Percentiles rank a stretch among this genome's conserved stretches.
Conservation (phyloP, 23 red algal genomes). For the Gracilaria vermiculophylla region DNA sequence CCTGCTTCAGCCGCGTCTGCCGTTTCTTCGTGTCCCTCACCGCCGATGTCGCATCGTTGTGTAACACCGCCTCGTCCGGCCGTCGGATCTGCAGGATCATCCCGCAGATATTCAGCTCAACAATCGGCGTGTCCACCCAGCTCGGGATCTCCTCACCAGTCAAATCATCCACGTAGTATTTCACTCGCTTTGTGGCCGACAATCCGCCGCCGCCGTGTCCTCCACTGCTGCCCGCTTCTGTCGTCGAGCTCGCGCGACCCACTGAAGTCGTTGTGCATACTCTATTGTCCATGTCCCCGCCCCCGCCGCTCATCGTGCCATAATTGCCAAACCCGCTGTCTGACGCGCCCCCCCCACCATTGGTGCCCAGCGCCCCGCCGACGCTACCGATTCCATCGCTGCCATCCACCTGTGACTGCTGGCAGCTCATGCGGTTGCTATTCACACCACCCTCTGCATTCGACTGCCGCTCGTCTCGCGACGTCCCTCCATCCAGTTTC, state of each 20-base stretch:
- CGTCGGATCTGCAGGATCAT: conserved; percentile 64
- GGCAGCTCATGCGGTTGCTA: not conserved
- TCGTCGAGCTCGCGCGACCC: not conserved
- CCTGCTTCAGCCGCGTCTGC: conserved; percentile 24
- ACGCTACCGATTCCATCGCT: not conserved
- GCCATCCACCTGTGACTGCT: not conserved
- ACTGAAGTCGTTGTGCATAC: not conserved
- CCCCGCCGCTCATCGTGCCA: not conserved
- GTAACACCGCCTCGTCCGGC: conserved; percentile 17
- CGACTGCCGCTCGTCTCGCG: not conserved
- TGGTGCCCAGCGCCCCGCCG: not conserved
- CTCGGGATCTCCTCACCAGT: conserved; percentile 21
- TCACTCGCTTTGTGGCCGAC: not conserved
- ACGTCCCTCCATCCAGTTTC: not conserved
- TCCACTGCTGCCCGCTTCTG: not conserved
- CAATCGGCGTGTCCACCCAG: conserved; percentile 48
- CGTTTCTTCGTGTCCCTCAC: conserved; percentile 27
- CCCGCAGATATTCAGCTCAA: conserved; percentile 45
- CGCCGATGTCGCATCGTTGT: conserved; percentile 35
- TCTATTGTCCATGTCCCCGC: not conserved
- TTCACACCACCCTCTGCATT: not conserved
- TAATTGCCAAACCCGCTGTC: not conserved
- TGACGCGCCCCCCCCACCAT: not conserved
- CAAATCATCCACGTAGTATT: conserved; percentile 26
- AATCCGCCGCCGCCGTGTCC: not conserved